Conservation (phyloP, 768 basidiomycete genomes). For the Daedaleopsis sinensis region DNA sequence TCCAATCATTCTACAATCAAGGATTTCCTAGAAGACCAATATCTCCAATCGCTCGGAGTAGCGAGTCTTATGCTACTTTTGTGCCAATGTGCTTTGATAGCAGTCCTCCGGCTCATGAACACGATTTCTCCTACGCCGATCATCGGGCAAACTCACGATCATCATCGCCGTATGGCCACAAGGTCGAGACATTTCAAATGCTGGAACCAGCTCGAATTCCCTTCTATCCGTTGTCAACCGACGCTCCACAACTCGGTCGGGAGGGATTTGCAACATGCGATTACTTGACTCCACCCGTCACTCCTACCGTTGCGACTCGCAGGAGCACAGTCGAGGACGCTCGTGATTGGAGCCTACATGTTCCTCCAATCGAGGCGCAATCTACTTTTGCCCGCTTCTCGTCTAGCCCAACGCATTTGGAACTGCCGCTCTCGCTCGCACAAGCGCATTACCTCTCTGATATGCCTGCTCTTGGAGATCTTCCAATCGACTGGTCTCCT, state of each 20-base stretch:
- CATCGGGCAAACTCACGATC: neutral
- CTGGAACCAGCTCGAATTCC: conserved; percentile 14
- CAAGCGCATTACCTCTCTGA: conserved; percentile 7
- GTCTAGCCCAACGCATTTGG: conserved; percentile 5
- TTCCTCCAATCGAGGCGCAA: neutral
- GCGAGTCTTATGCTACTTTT: neutral
- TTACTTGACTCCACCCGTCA: neutral
- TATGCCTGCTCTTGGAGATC: neutral
- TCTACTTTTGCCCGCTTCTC: neutral
- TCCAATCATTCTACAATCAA: neutral
- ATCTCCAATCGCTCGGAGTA: neutral
- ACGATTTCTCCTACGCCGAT: conserved; percentile 9
- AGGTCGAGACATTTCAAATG: too few species aligned
- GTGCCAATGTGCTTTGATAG: conserved; percentile 23
- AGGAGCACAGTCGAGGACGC: too few species aligned
- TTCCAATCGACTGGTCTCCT: neutral
- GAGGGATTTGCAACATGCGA: neutral
- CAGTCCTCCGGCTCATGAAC: conserved; percentile 7
- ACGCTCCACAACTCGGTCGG: too few species aligned
- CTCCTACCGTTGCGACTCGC: neutral
- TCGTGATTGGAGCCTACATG: neutral
- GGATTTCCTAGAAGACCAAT: neutral
- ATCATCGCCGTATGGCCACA: neutral
- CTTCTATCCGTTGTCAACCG: conserved; percentile 1
- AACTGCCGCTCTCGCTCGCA: neutral